Evolutionary conservation across 164 flowering plant species (phyloP), one percentile per base, ranked within the genome.

Genomic region (Aristolochia californica): DNA sequence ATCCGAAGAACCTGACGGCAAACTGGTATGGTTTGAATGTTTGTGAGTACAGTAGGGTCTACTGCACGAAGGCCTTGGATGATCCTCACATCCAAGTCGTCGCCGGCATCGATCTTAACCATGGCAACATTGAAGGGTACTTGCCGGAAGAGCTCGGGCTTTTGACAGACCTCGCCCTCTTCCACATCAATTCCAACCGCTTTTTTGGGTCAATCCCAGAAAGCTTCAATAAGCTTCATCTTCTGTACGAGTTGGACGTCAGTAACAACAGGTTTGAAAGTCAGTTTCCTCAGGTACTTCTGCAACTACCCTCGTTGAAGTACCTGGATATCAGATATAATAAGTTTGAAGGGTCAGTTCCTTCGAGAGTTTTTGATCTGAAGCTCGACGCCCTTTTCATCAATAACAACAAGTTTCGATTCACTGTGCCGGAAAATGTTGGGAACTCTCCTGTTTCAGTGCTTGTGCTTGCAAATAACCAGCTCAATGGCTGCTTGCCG

Each of bases 91-190:
- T 62, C 68, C 38, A 24, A 14, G 83, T 90, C 4, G 94, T 88
- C 14, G 94, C 89, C 4, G 97, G 94, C 5, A 78, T 88, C 5
- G 97, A 86, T 70, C 73, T 88, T 1, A 88, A 86, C 77, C 87
- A 84, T 30, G 87, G 65, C 12, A 26, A 74, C 53, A 76, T 88
- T 23, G 47, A 73, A 2, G 94, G 94, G 1, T 43, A 45, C 13
- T 60, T 88, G 43, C 83, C 89, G 0, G 79, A 81, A 34, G 79
- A 81, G 3, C 84, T 88, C 8, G 85, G 91, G 43, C 81, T 84
- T 25, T 74, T 88, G 18, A 58, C 76, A 10, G 94, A 88, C 63
- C 79, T 88, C 2, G 78, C 91, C 2, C 69, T 88, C 34, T 77
- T 88, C 61, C 97, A 88, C 65, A 54, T 88, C 22, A 88, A 86